Evolutionary conservation across 176 grass and related monocot genomes (phyloP), one percentile per base, ranked within the genome.

Genomic region (Aegilops sharonensis): DNA sequence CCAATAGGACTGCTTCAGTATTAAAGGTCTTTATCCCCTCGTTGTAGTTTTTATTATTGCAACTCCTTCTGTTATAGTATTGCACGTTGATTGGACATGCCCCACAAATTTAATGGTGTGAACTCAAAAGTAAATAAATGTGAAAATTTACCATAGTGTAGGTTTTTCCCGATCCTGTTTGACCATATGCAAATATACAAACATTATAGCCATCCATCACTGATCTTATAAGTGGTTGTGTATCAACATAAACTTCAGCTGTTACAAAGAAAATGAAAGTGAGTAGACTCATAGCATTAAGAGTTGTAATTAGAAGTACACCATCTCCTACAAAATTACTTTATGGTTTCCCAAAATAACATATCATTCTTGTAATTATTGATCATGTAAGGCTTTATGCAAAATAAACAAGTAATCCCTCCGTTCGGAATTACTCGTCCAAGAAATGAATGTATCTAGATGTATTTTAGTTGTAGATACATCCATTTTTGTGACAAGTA

Each of bases 181-280:
- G 94, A 78, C 94, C 94, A 83, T 97, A 97, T 64, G 94, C 94
- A 92, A 97, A 97, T 84, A 97, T 94, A 71, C 94, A 97, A 13
- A 97, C 90, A 85, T 94, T 94, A 62, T 86, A 97, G 29, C 94
- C 94, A 84, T 97, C 94, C 89, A 97, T 88, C 50, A 97, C 86
- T 0, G 94, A 97, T 92, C 92, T 90, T 68, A 97, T 92, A 74
- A 97, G 80, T 79, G 92, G 92, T 36, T 91, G 94, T 0, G 88
- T 97, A 57, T 97, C 94, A 79, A 84, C 76, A 80, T 87, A 97
- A 66, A 97, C 86, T 80, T 94, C 90, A 66, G 70, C 92, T 97
- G 91, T 76, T 68, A 94, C 31, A 60, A 84, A 81, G 32, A 85
- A 93, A 72, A 57, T 68, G 5, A 79, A 80, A n/a, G 57, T 81